These are phyloP conservation scores for Murraya paniculata DNA, from an alignment of 345 rosid genomes.

Conservation along the genomic window DNA sequence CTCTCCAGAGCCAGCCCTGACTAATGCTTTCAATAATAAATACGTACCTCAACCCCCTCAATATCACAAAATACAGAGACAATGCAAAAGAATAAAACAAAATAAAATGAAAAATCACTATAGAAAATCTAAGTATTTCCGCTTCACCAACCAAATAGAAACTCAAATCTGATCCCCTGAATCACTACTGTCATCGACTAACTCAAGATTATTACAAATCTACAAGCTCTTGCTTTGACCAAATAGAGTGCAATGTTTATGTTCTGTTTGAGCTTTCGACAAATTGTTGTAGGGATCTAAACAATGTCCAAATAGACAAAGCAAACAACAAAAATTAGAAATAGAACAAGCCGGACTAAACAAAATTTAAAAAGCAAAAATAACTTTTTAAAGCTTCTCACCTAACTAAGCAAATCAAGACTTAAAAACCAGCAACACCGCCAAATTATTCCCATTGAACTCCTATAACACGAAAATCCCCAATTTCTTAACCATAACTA, in stretches of 20 bases:
- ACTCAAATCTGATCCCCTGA: slow-evolving; percentile 22
- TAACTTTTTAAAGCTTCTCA: slow-evolving; percentile 1
- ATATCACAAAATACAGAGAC: slow-evolving; percentile 24
- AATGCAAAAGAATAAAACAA: neutral
- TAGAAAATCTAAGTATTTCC: slow-evolving; percentile 11
- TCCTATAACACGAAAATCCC: neutral
- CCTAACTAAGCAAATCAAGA: slow-evolving; percentile 4
- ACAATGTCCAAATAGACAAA: slow-evolving; percentile 30
- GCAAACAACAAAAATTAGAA: slow-evolving; percentile 23
- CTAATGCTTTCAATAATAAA: slow-evolving; percentile 26
- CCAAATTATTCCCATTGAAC: neutral
- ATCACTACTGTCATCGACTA: slow-evolving; percentile 21
- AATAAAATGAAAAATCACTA: neutral
- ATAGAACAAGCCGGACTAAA: slow-evolving; percentile 5
- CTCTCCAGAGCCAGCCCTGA: slow-evolving; percentile 72
- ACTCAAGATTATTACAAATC: slow-evolving; percentile 20
- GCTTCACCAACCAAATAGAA: slow-evolving; percentile 28
- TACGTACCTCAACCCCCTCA: slow-evolving; percentile 24
- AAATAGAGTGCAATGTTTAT: slow-evolving; percentile 24
- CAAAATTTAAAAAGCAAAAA: neutral
- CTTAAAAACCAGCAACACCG: neutral
- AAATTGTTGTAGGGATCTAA: slow-evolving; percentile 44
- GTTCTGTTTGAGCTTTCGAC: slow-evolving; percentile 42
- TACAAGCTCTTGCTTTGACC: slow-evolving; percentile 27
- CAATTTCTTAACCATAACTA: neutral